These are phyloP conservation scores for Venturia asperata DNA, from an alignment of 2,329 filamentous ascomycete genomes.

Conservation along the genomic window DNA sequence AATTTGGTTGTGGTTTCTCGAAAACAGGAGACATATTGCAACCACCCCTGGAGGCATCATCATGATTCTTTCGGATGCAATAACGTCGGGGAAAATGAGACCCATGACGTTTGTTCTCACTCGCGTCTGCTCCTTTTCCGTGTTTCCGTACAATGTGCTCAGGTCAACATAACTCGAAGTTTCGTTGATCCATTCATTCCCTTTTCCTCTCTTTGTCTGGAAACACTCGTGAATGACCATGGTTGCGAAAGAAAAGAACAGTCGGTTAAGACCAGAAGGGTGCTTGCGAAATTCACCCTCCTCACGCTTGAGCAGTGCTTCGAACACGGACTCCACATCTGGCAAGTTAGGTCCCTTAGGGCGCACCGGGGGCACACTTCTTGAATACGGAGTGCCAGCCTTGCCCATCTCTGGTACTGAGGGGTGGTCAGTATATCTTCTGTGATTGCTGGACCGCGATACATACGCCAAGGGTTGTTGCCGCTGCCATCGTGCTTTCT, in stretches of 20 bases:
- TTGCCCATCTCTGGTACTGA: constrained; percentile 44
- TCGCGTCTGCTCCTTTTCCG: constrained; percentile 35
- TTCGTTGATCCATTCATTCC: constrained; percentile 39
- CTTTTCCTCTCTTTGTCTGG: constrained; percentile 33
- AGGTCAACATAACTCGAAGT: constrained; percentile 44
- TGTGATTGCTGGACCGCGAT: background rate
- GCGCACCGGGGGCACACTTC: constrained; percentile 41
- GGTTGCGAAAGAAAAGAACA: constrained; percentile 44
- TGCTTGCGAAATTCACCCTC: constrained; percentile 37
- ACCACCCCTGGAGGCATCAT: constrained; percentile 43
- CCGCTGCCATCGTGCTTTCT: constrained; percentile 39
- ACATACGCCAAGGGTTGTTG: constrained; percentile 40
- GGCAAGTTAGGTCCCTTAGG: constrained; percentile 43
- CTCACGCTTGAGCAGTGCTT: constrained; percentile 38
- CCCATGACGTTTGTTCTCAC: constrained; percentile 41
- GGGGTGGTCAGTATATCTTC: background rate
- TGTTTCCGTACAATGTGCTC: constrained; percentile 42
- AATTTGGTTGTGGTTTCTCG: constrained; percentile 41
- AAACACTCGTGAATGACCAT: constrained; percentile 45
- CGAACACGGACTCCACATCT: constrained; percentile 43
- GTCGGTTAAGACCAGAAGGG: constrained; percentile 39
- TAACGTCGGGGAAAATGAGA: constrained; percentile 37
- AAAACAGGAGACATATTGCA: constrained; percentile 39
- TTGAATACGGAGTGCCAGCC: constrained; percentile 42
- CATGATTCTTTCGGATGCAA: constrained; percentile 42